Conservation (phyloP, 768 basidiomycete genomes). For the Mycena maculata region DNA sequence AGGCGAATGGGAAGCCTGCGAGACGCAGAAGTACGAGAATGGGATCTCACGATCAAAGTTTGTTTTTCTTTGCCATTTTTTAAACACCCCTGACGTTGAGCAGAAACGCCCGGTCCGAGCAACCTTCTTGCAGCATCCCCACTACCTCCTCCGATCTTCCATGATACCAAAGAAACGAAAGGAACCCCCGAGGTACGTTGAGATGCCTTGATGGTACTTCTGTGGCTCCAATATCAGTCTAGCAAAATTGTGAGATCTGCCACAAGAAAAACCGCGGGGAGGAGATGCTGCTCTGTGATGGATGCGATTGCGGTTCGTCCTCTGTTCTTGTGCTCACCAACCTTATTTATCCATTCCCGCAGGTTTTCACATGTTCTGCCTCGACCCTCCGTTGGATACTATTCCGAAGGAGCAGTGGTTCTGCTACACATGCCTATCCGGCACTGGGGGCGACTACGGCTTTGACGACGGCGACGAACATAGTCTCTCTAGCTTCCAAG, state of each 20-base stretch:
- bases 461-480: constrained; percentile 99
- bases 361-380: constrained; percentile 98
- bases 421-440: constrained; percentile 91
- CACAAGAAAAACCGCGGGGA: constrained; percentile 88
- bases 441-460: constrained; percentile 95
- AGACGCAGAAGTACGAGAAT: constrained; percentile 65
- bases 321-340: constrained; percentile 39
- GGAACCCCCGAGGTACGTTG: constrained; percentile 65
- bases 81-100: constrained; percentile 33
- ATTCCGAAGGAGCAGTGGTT: constrained; percentile 98
- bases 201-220: constrained; percentile 27
- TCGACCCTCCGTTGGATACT: constrained; percentile 86
- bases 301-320: constrained; percentile 80
- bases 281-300: constrained; percentile 93
- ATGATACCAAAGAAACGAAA: constrained; percentile 59
- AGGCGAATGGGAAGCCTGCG: constrained; percentile 56
- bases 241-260: constrained; percentile 95
- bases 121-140: constrained; percentile 41
- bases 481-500: constrained; percentile 89
- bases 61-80: constrained; percentile 29
- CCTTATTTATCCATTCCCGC: constrained; percentile 11
- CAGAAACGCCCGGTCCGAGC: constrained; percentile 47
- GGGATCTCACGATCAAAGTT: constrained; percentile 64
- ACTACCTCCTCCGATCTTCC: constrained; percentile 59
- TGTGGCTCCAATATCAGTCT: constrained; percentile 39